Evolutionary conservation across 2,329 filamentous ascomycete genomes (phyloP).

Genomic region (Herpomyces periplanetae): DNA sequence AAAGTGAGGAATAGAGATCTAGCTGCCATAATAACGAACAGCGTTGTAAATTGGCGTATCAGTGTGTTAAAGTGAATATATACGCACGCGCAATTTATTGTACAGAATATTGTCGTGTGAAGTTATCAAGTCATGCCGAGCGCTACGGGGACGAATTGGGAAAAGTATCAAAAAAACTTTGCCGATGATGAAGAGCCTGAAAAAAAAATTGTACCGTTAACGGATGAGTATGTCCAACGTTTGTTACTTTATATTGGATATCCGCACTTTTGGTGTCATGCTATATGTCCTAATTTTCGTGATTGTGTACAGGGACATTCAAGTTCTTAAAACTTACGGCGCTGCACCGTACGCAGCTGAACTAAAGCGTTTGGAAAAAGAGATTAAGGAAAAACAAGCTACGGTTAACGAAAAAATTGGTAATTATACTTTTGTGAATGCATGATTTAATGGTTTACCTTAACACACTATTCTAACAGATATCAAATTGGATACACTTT

Average conservation of each 20-base stretch:
- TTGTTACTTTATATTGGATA: conserved; percentile 1
- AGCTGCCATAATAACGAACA: too few species aligned
- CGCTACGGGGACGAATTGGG: conserved; percentile 74
- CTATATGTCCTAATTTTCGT: too few species aligned
- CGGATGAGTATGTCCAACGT: conserved; percentile 40
- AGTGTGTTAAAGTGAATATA: too few species aligned
- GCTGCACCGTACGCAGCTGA: conserved; percentile 74
- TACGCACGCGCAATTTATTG: too few species aligned
- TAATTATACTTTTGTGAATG: too few species aligned
- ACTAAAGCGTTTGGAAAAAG: conserved; percentile 87
- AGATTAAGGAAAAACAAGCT: conserved; percentile 95
- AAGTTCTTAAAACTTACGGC: conserved; percentile 94
- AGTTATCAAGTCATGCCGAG: conserved; percentile 75
- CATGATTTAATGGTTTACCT: too few species aligned
- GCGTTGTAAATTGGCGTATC: too few species aligned
- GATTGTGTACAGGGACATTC: conserved; percentile 35
- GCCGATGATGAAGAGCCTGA: conserved; percentile 88
- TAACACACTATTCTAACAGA: too few species aligned
- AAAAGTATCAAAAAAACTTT: conserved; percentile 93
- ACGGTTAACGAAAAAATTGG: conserved; percentile 97
- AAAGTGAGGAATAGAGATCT: too few species aligned
- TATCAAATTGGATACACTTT: too few species aligned
- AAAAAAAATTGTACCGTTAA: conserved; percentile 94
- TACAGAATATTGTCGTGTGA: too few species aligned
- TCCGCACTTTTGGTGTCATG: neutral